Evolutionary conservation across 78 protist species (phyloP).

Genomic region (Acrasis kona): DNA sequence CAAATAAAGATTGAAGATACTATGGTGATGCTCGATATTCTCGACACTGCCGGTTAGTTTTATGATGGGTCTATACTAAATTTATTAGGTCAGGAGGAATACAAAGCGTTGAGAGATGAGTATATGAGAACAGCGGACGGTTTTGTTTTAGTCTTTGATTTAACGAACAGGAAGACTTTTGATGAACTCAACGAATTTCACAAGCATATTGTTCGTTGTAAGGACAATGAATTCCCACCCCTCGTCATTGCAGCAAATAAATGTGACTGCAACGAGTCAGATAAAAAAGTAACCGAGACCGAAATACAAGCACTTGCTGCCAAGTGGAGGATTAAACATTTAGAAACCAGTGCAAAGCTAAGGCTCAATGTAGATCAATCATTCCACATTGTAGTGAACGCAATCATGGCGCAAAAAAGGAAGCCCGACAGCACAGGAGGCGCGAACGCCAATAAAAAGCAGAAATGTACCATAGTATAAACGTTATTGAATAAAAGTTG

Average conservation of each 20-base stretch:
- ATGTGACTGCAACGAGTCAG: background rate
- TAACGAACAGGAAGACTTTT: conserved; percentile 1
- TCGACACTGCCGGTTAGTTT: conserved; percentile 2
- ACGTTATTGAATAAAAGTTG: no score
- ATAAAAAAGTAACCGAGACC: background rate
- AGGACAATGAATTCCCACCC: background rate
- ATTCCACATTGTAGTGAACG: background rate
- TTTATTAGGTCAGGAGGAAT: conserved; percentile 4
- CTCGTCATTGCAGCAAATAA: background rate
- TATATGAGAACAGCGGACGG: conserved; percentile 4
- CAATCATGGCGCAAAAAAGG: background rate
- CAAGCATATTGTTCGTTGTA: background rate
- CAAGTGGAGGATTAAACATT: background rate
- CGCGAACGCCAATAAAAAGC: no score
- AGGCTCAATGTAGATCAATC: background rate
- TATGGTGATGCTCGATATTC: background rate
- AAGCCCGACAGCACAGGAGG: background rate
- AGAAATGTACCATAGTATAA: no score
- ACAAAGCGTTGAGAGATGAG: background rate
- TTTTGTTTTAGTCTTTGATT: conserved; percentile 3
- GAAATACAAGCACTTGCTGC: background rate
- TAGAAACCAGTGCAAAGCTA: background rate
- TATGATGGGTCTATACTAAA: background rate
- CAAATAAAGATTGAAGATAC: background rate
- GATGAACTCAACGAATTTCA: background rate